Percentiles rank a stretch among this genome's conserved stretches.
These are phyloP conservation scores for Mycosphaerella sp. DNA, from an alignment of 2,329 filamentous ascomycete genomes.

Conservation along the genomic window DNA sequence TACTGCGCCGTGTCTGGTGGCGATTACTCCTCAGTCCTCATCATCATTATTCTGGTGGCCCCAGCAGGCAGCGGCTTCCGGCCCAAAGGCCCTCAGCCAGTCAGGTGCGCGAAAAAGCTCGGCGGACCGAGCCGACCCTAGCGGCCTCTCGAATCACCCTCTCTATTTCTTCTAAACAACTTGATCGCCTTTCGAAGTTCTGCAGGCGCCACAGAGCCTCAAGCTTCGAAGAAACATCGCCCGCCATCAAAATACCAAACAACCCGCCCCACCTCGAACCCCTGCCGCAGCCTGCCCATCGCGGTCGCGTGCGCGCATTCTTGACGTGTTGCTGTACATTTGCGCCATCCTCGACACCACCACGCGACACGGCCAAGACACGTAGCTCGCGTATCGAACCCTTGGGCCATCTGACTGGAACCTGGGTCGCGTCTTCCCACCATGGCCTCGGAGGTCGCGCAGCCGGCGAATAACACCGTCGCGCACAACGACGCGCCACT, in stretches of 20 bases:
- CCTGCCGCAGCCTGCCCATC: constrained; percentile 5
- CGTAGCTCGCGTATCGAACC: constrained; percentile 10
- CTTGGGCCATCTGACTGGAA: constrained; percentile 10
- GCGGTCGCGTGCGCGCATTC: constrained; percentile 15
- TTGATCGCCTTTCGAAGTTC: constrained; percentile 9
- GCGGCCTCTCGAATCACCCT: background rate
- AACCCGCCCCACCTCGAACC: constrained; percentile 6
- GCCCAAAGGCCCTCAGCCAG: background rate
- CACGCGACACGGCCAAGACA: constrained; percentile 6
- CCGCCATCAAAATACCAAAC: constrained; percentile 8
- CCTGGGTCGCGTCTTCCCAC: constrained; percentile 3
- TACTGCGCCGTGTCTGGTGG: background rate
- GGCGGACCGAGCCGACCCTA: background rate
- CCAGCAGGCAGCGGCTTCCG: background rate
- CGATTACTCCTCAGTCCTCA: background rate
- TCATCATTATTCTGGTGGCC: background rate
- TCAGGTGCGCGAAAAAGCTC: background rate
- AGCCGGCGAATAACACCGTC: constrained; percentile 13
- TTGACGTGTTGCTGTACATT: constrained; percentile 1
- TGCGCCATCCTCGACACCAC: constrained; percentile 1
- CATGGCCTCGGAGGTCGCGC: constrained; percentile 24
- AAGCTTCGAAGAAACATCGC: constrained; percentile 15
- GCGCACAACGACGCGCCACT: constrained; percentile 16
- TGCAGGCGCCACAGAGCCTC: constrained; percentile 16
- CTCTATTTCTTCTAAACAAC: constrained; percentile 4